Percentiles rank a stretch among this genome's conserved stretches.
Evolutionary conservation across 371 early-diverging fungal species (phyloP).

Genomic region (Basidiobolus meristosporus): DNA sequence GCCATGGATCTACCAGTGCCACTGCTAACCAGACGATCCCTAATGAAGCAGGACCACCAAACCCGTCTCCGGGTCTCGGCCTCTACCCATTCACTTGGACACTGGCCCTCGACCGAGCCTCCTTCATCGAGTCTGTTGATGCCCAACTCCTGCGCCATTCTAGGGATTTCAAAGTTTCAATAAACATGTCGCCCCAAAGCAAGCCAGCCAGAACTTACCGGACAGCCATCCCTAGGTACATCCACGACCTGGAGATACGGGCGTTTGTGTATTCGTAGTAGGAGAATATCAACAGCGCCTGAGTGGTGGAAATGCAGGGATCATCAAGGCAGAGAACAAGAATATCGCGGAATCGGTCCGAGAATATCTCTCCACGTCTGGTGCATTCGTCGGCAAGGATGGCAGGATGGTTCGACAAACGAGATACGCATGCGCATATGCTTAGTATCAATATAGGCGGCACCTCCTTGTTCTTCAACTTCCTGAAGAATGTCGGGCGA

Average conservation of each 20-base stretch:
- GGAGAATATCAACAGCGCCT: constrained; percentile 12
- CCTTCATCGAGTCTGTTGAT: constrained; percentile 23
- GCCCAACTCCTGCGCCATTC: constrained; percentile 43
- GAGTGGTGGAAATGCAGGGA: constrained; percentile 4
- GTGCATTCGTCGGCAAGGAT: constrained; percentile 7
- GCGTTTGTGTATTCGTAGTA: not conserved
- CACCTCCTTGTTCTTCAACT: constrained; percentile 9
- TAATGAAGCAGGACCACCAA: constrained; percentile 34
- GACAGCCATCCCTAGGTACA: constrained; percentile 24
- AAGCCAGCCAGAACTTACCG: constrained; percentile 10
- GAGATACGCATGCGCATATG: constrained; percentile 11
- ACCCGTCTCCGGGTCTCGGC: constrained; percentile 34
- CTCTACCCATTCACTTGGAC: constrained; percentile 14
- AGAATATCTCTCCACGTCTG: constrained; percentile 12
- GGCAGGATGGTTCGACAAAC: constrained; percentile 11
- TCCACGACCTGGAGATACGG: constrained; percentile 11
- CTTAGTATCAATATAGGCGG: constrained; percentile 9
- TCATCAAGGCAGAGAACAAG: constrained; percentile 5
- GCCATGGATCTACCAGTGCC: constrained; percentile 19
- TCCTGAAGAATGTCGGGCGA: constrained; percentile 12
- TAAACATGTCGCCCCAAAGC: no score
- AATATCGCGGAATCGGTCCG: constrained; percentile 7
- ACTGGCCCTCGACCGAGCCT: constrained; percentile 14
- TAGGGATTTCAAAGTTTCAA: no score
- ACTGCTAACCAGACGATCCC: constrained; percentile 25